Conservation (phyloP, 2,329 filamentous ascomycete genomes). For the Phialophora chinensis region DNA sequence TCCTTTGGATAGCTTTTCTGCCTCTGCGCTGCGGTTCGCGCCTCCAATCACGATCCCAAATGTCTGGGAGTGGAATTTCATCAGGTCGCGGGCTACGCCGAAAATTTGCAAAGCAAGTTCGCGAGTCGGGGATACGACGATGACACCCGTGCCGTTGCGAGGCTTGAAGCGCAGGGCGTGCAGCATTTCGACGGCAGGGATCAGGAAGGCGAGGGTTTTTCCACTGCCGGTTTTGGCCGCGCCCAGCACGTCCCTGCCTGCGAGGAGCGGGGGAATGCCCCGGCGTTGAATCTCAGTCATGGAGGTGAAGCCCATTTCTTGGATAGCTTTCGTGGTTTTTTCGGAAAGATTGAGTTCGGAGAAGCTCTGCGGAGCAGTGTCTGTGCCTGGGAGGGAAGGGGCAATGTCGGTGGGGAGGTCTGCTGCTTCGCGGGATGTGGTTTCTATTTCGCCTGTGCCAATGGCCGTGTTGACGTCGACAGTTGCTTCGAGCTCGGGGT, state of each 20-base stretch:
- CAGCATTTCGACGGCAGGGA: conserved; percentile 93
- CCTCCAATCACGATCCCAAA: conserved; percentile 96
- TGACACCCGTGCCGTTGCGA: conserved; percentile 87
- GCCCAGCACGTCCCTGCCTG: conserved; percentile 89
- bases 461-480: conserved; percentile 40
- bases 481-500: conserved; percentile 44
- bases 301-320: conserved; percentile 88
- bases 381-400: conserved; percentile 64
- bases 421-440: conserved; percentile 33
- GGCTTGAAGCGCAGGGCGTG: conserved; percentile 91
- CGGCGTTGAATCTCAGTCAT: conserved; percentile 96
- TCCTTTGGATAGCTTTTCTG: conserved; percentile 90
- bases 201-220: conserved; percentile 93
- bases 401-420: conserved; percentile 60
- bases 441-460: conserved; percentile 27
- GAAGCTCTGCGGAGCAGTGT: conserved; percentile 72
- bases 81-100: conserved; percentile 88
- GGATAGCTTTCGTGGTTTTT: conserved; percentile 84
- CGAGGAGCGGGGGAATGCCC: conserved; percentile 84
- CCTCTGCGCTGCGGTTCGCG: conserved; percentile 87
- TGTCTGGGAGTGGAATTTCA: conserved; percentile 91
- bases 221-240: conserved; percentile 96
- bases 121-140: conserved; percentile 90
- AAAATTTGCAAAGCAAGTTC: conserved; percentile 97
- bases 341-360: conserved; percentile 83